Evolutionary conservation across 192 early-diverging fungal species (phyloP).

Genomic region (Cladochytrium replicatum): DNA sequence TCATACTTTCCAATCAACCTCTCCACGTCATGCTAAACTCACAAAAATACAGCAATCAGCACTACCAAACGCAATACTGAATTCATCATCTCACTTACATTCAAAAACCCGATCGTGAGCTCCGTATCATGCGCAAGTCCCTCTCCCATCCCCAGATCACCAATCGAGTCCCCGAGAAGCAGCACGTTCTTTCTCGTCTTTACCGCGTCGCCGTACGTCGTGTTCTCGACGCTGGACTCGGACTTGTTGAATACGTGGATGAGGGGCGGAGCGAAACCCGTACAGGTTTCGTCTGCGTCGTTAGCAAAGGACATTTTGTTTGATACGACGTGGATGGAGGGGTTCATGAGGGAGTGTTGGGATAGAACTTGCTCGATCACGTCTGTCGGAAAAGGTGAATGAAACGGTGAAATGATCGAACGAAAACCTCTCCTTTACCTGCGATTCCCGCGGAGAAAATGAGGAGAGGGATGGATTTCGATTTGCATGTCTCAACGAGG

Average conservation of each 20-base stretch:
- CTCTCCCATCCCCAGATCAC: constrained; percentile 58
- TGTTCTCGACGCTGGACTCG: constrained; percentile 40
- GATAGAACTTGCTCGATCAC: constrained; percentile 49
- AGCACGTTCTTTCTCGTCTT: constrained; percentile 42
- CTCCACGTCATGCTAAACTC: constrained; percentile 39
- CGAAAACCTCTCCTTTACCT: constrained; percentile 17
- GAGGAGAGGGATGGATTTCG: constrained; percentile 42
- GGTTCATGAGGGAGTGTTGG: constrained; percentile 23
- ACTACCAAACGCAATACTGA: background rate
- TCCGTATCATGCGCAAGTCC: constrained; percentile 46
- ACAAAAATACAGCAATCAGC: background rate
- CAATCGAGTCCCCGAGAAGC: constrained; percentile 59
- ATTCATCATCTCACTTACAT: constrained; percentile 1
- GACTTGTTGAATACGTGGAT: constrained; percentile 68
- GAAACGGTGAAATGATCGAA: background rate
- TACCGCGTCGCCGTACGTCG: constrained; percentile 31
- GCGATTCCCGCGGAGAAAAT: constrained; percentile 64
- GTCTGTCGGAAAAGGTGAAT: constrained; percentile 23
- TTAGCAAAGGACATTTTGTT: constrained; percentile 64
- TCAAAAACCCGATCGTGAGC: constrained; percentile 62
- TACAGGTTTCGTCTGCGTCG: constrained; percentile 40
- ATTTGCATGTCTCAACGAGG: constrained; percentile 26
- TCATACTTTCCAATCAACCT: constrained; percentile 36
- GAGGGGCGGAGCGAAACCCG: constrained; percentile 51
- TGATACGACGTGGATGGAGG: constrained; percentile 60